A percentile compares a stretch with the other conserved stretches of the same genome.
phyloP scores from a whole-genome alignment of 441 rosid genomes.

The Adansonia gregorii region DNA sequence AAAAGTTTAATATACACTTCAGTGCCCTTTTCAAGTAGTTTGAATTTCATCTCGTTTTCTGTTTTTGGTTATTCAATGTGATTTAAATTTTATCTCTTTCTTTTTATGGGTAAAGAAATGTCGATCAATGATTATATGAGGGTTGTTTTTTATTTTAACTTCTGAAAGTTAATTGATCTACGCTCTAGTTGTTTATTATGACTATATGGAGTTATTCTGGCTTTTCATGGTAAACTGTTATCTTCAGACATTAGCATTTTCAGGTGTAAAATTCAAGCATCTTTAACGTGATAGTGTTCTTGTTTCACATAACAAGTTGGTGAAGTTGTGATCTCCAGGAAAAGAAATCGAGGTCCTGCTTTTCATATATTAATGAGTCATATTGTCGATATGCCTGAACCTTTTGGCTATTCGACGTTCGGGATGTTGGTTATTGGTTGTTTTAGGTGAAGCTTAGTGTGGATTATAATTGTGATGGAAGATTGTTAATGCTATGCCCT shows the following conservation, averaged over 20 bases:
- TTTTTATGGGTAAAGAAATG: conserved; percentile 13
- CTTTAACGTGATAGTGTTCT: neutral
- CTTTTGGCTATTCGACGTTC: neutral
- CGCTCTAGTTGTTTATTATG: conserved; percentile 11
- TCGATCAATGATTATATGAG: neutral
- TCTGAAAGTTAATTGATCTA: conserved; percentile 9
- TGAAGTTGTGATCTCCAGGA: neutral
- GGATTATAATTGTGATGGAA: conserved; percentile 8
- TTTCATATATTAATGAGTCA: neutral
- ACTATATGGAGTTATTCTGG: neutral
- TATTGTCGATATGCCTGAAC: neutral
- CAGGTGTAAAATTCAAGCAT: neutral
- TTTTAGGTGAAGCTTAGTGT: neutral
- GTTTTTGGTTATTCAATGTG: conserved; percentile 26
- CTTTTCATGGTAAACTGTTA: neutral
- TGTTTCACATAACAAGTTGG: neutral
- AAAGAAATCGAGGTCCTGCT: neutral
- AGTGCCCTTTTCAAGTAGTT: neutral
- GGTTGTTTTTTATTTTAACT: neutral
- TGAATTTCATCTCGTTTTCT: conserved; percentile 15
- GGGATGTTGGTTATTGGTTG: neutral
- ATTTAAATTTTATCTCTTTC: neutral
- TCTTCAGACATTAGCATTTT: conserved; percentile 6
- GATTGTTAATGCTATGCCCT: neutral
- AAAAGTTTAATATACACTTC: conserved; percentile 31